Conservation (phyloP, 106 monocot genomes). For the Acorus gramineus region DNA sequence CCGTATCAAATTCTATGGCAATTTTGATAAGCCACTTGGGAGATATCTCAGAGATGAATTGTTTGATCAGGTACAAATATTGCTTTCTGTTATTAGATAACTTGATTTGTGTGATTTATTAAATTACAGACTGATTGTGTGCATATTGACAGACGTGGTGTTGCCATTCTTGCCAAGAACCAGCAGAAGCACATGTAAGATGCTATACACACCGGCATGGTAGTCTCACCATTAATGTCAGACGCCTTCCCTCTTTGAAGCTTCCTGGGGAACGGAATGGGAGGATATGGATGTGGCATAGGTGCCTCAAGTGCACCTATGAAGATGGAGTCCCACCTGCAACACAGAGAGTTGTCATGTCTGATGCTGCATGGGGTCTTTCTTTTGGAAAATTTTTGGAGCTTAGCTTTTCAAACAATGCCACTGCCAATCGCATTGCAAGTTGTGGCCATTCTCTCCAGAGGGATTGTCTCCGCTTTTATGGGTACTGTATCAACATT, state of each 20-base stretch:
- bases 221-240: slow-evolving; percentile 67
- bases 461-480: slow-evolving; percentile 87
- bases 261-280: slow-evolving; percentile 78
- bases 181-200: slow-evolving; percentile 58
- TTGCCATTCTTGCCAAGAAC: slow-evolving; percentile 63
- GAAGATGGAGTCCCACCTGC: slow-evolving; percentile 71
- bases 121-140: neutral
- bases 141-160: slow-evolving; percentile 30
- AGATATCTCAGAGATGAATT: slow-evolving; percentile 75
- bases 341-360: slow-evolving; percentile 80
- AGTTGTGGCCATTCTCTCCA: slow-evolving; percentile 94
- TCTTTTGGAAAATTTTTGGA: slow-evolving; percentile 99
- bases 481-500: slow-evolving; percentile 36
- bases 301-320: slow-evolving; percentile 67
- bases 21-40: slow-evolving; percentile 88
- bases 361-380: slow-evolving; percentile 88
- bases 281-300: slow-evolving; percentile 99
- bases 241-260: slow-evolving; percentile 31
- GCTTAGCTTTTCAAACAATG: slow-evolving; percentile 84
- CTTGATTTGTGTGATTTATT: neutral
- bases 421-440: slow-evolving; percentile 79
- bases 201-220: slow-evolving; percentile 84
- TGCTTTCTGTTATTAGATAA: neutral
- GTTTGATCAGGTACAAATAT: slow-evolving; percentile 69
- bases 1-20: slow-evolving; percentile 90